These are phyloP conservation scores for Globisporangium nodosum DNA, from an alignment of 352 stramenopile species.

Conservation along the genomic window DNA sequence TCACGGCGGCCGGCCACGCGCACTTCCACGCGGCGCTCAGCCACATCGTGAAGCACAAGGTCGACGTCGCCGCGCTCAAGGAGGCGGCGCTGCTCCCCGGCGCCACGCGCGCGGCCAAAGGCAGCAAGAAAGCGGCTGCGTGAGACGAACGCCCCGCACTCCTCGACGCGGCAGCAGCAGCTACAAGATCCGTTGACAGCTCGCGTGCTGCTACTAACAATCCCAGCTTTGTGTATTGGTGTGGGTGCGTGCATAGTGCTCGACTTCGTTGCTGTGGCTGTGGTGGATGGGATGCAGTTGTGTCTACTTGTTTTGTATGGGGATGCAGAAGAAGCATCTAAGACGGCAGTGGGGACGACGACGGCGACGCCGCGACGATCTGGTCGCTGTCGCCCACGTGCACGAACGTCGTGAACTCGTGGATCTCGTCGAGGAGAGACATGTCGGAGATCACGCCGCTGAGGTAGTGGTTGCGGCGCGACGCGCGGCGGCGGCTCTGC, in stretches of 20 bases:
- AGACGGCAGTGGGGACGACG: slow-evolving; percentile 20
- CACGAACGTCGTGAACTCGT: slow-evolving; percentile 37
- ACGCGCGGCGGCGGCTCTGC: slow-evolving; percentile 55
- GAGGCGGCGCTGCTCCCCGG: slow-evolving; percentile 8
- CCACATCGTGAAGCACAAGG: slow-evolving; percentile 69
- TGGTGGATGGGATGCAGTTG: neutral
- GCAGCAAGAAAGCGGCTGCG: slow-evolving; percentile 62
- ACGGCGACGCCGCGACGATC: slow-evolving; percentile 45
- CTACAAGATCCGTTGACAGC: neutral
- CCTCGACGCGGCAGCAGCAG: neutral
- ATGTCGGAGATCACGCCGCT: slow-evolving; percentile 69
- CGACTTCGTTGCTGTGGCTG: neutral
- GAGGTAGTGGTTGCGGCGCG: slow-evolving; percentile 73
- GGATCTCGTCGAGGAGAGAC: slow-evolving; percentile 53
- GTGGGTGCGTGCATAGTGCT: neutral
- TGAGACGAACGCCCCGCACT: slow-evolving; percentile 7
- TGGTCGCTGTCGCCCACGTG: slow-evolving; percentile 24
- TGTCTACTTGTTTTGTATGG: neutral
- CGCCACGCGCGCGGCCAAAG: slow-evolving; percentile 27
- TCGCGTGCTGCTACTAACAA: neutral
- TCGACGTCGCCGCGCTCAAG: slow-evolving; percentile 31
- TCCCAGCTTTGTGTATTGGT: neutral
- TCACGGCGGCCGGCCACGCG: slow-evolving; percentile 48
- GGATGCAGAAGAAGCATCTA: neutral
- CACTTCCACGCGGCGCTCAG: slow-evolving; percentile 65